phyloP scores from a whole-genome alignment of 2,329 filamentous ascomycete species.

The Aspergillus awamori region DNA sequence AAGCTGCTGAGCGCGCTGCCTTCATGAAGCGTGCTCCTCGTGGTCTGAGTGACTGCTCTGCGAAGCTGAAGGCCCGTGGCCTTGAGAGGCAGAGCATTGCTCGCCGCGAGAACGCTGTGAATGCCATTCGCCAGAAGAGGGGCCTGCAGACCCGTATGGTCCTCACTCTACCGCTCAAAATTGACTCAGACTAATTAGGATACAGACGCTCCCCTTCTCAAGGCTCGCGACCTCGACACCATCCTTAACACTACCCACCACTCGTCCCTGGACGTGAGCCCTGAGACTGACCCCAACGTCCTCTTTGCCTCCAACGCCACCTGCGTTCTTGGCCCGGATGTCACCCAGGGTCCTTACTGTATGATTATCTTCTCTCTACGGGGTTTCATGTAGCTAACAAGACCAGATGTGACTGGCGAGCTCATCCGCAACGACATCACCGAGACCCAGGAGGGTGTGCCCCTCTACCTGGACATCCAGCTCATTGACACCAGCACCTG shows the following conservation, averaged over 20 bases:
- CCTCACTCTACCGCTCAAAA: background rate
- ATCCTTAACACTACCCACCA: constrained; percentile 44
- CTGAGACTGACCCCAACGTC: constrained; percentile 26
- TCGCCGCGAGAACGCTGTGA: constrained; percentile 48
- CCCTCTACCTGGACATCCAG: constrained; percentile 46
- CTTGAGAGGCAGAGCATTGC: constrained; percentile 48
- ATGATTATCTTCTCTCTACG: background rate
- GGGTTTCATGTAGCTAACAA: background rate
- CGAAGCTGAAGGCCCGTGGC: constrained; percentile 53
- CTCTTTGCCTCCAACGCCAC: constrained; percentile 39
- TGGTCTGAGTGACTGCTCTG: constrained; percentile 52
- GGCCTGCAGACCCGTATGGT: constrained; percentile 33
- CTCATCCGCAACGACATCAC: constrained; percentile 42
- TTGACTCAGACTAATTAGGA: background rate
- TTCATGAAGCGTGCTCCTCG: constrained; percentile 47
- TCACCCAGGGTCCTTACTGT: constrained; percentile 59
- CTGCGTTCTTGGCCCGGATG: constrained; percentile 57
- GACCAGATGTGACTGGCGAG: constrained; percentile 40
- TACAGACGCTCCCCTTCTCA: constrained; percentile 24
- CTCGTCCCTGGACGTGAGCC: constrained; percentile 35
- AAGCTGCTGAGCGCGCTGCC: constrained; percentile 54
- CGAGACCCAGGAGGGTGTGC: constrained; percentile 38
- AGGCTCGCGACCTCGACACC: constrained; percentile 40
- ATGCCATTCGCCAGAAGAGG: constrained; percentile 48
- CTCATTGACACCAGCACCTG: constrained; percentile 46